Percentiles rank a stretch among this genome's conserved stretches.
Evolutionary conservation across 176 grass and related monocot genomes (phyloP).

Genomic region (Chloris gayana): DNA sequence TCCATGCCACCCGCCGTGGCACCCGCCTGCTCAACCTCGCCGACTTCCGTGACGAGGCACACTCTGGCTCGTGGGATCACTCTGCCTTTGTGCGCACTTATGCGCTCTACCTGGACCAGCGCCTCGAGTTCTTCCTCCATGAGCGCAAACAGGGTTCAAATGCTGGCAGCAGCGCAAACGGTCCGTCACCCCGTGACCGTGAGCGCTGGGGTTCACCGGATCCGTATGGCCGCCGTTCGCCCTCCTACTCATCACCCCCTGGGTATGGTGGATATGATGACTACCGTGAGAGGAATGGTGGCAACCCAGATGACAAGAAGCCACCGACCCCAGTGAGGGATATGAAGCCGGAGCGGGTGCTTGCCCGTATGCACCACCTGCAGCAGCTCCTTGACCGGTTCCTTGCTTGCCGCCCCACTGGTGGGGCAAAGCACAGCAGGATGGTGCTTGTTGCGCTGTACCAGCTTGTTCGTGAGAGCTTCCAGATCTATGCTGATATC

Average conservation of each 20-base stretch:
- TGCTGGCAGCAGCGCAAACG: constrained; percentile 22
- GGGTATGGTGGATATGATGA: constrained; percentile 55
- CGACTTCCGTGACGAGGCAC: constrained; percentile 91
- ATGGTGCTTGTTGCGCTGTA: constrained; percentile 81
- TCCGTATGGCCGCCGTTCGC: constrained; percentile 53
- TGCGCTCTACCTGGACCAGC: constrained; percentile 84
- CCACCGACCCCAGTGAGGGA: constrained; percentile 67
- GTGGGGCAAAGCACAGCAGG: constrained; percentile 71
- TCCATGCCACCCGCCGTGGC: constrained; percentile 70
- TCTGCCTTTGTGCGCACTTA: constrained; percentile 91
- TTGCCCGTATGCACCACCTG: constrained; percentile 81
- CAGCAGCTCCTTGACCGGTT: constrained; percentile 94
- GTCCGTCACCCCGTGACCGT: constrained; percentile 52
- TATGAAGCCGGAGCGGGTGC: constrained; percentile 81
- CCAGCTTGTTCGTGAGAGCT: constrained; percentile 85
- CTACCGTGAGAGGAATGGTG: constrained; percentile 47
- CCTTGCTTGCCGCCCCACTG: constrained; percentile 89
- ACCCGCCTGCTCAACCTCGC: constrained; percentile 88
- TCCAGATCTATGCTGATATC: constrained; percentile 86
- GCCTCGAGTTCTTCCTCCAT: constrained; percentile 79
- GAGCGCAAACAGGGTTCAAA: constrained; percentile 63
- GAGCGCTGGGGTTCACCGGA: constrained; percentile 61
- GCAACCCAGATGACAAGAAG: constrained; percentile 51
- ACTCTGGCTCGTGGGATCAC: constrained; percentile 84
- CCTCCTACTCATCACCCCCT: constrained; percentile 54